Conservation (phyloP, 345 rosid species). For the Linum usitatissimum region DNA sequence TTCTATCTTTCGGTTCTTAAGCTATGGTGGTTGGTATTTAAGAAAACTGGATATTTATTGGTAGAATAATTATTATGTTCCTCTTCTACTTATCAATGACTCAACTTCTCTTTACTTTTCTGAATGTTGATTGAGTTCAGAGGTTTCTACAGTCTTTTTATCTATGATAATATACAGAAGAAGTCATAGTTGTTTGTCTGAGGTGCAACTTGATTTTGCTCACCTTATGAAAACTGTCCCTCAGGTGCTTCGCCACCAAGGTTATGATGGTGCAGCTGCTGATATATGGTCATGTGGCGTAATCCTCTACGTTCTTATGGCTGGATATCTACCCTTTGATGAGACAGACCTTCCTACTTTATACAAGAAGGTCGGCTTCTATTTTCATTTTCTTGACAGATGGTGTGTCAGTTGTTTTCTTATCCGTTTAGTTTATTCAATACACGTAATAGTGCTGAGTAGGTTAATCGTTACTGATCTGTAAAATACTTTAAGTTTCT, state of each 20-base stretch:
- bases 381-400: constrained; percentile 5
- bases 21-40: no score
- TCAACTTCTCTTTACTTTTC: no score
- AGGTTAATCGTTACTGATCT: neutral
- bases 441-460: neutral
- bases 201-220: constrained; percentile 3
- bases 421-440: no score
- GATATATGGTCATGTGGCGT: constrained; percentile 98
- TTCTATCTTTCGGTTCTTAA: no score
- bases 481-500: neutral
- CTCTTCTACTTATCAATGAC: no score
- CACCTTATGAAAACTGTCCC: constrained; percentile 5
- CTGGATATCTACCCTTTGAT: constrained; percentile 78
- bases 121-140: no score
- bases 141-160: no score
- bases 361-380: constrained; percentile 49
- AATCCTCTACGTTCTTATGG: constrained; percentile 73
- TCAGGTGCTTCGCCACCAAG: constrained; percentile 52
- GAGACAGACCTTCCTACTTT: constrained; percentile 69
- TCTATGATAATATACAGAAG: neutral
- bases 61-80: no score
- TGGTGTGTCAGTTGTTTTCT: no score
- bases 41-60: no score
- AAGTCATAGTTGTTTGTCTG: neutral
- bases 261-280: constrained; percentile 87